Base-by-base conservation (phyloP, 345 rosid species). In the Cardamine resedifolia region DNA sequence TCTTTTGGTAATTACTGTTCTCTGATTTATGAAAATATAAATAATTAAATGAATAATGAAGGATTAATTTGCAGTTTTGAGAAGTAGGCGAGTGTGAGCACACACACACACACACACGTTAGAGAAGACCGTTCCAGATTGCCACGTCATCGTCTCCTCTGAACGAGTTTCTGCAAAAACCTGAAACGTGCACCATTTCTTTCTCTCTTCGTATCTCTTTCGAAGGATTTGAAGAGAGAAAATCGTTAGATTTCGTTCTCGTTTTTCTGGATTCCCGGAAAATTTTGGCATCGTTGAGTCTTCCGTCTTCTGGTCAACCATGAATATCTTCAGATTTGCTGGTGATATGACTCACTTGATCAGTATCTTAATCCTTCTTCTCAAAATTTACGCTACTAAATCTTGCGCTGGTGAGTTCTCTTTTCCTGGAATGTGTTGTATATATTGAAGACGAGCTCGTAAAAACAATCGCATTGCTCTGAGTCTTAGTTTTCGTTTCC, bases 261-360 rank as follows among this genome's bases (percentile, higher is more conserved):
- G 7, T 18, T 4, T 26, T 27, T 50, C n/a, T 49, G 16, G 73
- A 59, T 75, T 52, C 53, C 7, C 14, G 47, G 34, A 64, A 69
- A 76, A 2, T 41, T 45, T 53, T 15, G 12, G 43, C 16, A 24
- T 36, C 70, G 79, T 26, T 48, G 58, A 39, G 52, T 67, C 31
- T 45, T 1, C n/a, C n/a, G 10, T 23, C 26, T 45, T 53, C 12
- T 64, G 71, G 76, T 77, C 76, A 81, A 64, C 79, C 77, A 94
- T 94, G 98, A 94, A 94, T 80, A 85, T 94, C 75, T 91, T 94
- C 81, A 85, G 98, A 80, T 88, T 94, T 70, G 87, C 90, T 16
- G 98, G 98, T 7, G 98, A 93, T 70, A 89, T 89, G 97, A 87
- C 95, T 79, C 98, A 94, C 83, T 80, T 94, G 80, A 83, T 83